These are phyloP conservation scores for Allium sativum DNA, from an alignment of 106 monocot genomes.

Conservation along the genomic window DNA sequence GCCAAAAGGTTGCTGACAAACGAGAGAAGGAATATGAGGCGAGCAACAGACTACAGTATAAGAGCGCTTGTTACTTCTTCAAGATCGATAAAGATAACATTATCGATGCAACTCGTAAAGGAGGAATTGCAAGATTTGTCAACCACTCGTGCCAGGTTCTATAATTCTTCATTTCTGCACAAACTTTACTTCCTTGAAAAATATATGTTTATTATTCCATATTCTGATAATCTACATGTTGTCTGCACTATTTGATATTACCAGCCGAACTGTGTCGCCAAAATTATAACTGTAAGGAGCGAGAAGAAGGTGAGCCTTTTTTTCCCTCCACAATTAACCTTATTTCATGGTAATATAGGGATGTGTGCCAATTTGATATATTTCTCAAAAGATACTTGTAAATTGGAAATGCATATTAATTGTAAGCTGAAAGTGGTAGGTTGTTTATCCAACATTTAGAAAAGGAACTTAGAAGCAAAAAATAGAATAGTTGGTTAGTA, in stretches of 20 bases:
- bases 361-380: no score
- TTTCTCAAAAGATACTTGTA: no score
- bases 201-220: background rate
- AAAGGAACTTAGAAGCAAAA: no score
- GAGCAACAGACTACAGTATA: slow-evolving; percentile 65
- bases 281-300: slow-evolving; percentile 72
- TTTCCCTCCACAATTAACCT: no score
- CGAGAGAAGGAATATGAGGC: slow-evolving; percentile 90
- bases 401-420: no score
- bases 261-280: slow-evolving; percentile 97
- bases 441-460: no score
- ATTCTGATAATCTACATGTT: background rate
- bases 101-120: slow-evolving; percentile 92
- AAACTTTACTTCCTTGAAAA: background rate
- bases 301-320: slow-evolving; percentile 65
- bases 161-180: no score
- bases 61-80: slow-evolving; percentile 98
- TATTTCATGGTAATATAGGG: no score
- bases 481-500: no score
- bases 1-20: slow-evolving; percentile 85
- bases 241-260: slow-evolving; percentile 10
- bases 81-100: slow-evolving; percentile 90
- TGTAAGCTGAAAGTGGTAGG: no score
- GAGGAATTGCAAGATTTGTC: slow-evolving; percentile 94
- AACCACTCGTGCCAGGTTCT: slow-evolving; percentile 93